Conservation (phyloP, 2,329 filamentous ascomycete species). For the Beauveria varroae region DNA sequence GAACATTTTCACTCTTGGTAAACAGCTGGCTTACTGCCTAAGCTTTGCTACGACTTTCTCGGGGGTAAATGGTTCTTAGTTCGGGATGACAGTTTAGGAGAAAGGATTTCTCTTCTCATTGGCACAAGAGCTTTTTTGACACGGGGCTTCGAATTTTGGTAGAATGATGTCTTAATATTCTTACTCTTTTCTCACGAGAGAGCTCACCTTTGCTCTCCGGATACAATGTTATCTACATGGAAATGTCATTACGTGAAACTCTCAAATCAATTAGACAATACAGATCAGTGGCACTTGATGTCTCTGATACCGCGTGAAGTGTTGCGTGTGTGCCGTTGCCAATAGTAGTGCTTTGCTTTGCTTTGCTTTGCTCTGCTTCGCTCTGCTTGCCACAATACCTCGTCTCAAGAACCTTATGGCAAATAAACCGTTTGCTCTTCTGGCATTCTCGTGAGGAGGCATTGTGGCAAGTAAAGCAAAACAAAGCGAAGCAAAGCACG, state of each 20-base stretch:
- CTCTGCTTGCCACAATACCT: too few species aligned
- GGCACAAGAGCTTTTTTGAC: background rate
- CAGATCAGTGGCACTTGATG: background rate
- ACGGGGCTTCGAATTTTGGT: background rate
- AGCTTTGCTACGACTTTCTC: background rate
- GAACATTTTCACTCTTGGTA: background rate
- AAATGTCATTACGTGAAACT: background rate
- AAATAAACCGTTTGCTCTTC: too few species aligned
- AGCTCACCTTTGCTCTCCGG: background rate
- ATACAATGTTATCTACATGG: background rate
- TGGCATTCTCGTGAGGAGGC: too few species aligned
- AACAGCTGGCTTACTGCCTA: background rate
- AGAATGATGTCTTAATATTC: background rate
- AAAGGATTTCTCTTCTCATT: conserved; percentile 5
- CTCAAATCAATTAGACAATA: background rate
- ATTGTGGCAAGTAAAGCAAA: too few species aligned
- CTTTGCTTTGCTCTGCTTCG: too few species aligned
- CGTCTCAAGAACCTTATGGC: too few species aligned
- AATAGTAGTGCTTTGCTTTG: too few species aligned
- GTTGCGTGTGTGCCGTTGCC: too few species aligned
- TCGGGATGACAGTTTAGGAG: background rate
- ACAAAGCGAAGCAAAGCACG: too few species aligned
- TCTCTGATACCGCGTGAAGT: too few species aligned
- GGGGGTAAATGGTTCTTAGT: background rate
- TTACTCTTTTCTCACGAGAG: background rate